These are phyloP conservation scores for Cyanodermella asteris DNA, from an alignment of 2,329 filamentous ascomycete genomes.

Conservation along the genomic window DNA sequence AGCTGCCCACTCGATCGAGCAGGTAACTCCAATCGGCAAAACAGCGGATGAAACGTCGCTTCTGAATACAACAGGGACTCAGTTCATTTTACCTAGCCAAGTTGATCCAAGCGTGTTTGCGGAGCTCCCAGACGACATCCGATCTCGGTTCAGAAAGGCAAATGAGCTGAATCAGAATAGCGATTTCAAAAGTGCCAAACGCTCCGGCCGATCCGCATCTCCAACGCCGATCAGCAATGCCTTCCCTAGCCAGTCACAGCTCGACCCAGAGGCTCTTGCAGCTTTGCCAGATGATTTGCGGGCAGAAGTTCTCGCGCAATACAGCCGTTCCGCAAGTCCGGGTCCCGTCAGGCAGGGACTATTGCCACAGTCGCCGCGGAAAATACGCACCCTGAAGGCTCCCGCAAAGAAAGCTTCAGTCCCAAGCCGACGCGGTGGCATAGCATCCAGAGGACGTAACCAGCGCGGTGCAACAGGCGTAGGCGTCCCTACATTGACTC, in stretches of 20 bases:
- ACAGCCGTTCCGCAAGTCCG: constrained; percentile 23
- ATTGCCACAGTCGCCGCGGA: constrained; percentile 32
- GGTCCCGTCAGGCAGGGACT: constrained; percentile 18
- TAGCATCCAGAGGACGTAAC: constrained; percentile 22
- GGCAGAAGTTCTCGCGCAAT: constrained; percentile 57
- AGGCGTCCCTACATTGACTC: constrained; percentile 40
- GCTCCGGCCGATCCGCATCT: constrained; percentile 12
- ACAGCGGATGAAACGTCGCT: constrained; percentile 31
- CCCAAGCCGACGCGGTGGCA: constrained; percentile 38
- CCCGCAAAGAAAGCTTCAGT: constrained; percentile 32
- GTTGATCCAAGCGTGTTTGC: constrained; percentile 62
- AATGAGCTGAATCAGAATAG: constrained; percentile 2
- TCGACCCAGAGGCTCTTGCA: constrained; percentile 67
- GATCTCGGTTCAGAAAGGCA: constrained; percentile 35
- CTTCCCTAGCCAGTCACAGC: constrained; percentile 45
- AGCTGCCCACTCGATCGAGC: constrained; percentile 8
- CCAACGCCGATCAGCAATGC: constrained; percentile 15
- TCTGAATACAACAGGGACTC: constrained; percentile 64
- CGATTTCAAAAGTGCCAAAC: constrained; percentile 4
- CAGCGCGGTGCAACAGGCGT: constrained; percentile 30
- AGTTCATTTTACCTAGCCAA: constrained; percentile 75
- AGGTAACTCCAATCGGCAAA: constrained; percentile 7
- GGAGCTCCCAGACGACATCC: constrained; percentile 66
- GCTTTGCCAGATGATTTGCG: constrained; percentile 72
- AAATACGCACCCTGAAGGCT: constrained; percentile 29